Percentiles rank a stretch among this genome's conserved stretches.
These are phyloP conservation scores for Arthrobotrys entomopaga DNA, from an alignment of 2,329 filamentous ascomycete genomes.

Conservation along the genomic window DNA sequence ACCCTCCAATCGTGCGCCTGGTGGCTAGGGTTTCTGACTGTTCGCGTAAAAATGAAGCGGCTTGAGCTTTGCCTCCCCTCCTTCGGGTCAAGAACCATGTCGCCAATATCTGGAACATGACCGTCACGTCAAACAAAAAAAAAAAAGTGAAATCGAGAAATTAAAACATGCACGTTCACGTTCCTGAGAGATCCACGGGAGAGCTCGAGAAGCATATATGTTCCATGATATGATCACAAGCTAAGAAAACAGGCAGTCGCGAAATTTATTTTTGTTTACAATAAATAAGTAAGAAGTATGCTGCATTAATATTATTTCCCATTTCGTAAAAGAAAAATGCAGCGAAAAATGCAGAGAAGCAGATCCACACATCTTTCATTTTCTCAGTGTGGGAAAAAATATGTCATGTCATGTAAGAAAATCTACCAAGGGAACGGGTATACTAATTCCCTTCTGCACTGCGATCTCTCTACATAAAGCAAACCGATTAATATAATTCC, in stretches of 20 bases:
- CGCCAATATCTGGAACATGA: conserved; percentile 7
- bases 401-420: conserved; percentile 17
- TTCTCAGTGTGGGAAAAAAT: neutral
- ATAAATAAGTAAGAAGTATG: too few relatives aligned
- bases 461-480: conserved; percentile 10
- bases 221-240: conserved; percentile 54
- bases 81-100: conserved; percentile 20
- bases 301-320: neutral
- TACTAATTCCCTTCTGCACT: neutral
- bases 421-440: conserved; percentile 10
- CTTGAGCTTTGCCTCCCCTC: conserved; percentile 31
- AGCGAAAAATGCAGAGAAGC: neutral
- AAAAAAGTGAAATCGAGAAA: neutral
- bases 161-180: conserved; percentile 1
- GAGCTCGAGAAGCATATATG: neutral
- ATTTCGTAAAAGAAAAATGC: conserved; percentile 12
- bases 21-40: conserved; percentile 39
- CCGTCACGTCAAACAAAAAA: conserved; percentile 5
- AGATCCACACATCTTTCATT: conserved; percentile 14
- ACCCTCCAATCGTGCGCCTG: conserved; percentile 43
- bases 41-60: conserved; percentile 44
- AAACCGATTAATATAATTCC: neutral
- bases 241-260: conserved; percentile 46
- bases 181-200: conserved; percentile 19
- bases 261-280: neutral